Percentiles rank a stretch among this genome's conserved stretches.
Conservation (phyloP, 2,329 filamentous ascomycete species). For the Knufia fluminis region DNA sequence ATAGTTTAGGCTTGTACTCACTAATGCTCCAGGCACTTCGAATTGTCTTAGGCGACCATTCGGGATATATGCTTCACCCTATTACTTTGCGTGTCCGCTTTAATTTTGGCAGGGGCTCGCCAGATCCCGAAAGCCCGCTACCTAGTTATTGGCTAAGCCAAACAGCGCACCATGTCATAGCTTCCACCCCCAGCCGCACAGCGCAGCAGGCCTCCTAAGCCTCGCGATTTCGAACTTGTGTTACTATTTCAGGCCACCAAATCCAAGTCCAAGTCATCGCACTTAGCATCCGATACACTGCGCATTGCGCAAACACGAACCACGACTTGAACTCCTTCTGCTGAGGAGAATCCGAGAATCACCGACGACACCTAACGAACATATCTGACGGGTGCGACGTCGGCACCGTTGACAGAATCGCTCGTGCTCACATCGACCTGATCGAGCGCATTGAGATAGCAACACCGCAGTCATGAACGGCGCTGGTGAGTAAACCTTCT, state of each 20-base stretch:
- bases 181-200: too few relatives aligned
- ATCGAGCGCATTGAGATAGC: background rate
- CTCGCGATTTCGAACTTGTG: background rate
- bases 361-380: background rate
- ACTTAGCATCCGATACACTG: background rate
- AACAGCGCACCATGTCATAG: too few relatives aligned
- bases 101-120: too few relatives aligned
- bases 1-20: too few relatives aligned
- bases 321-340: too few relatives aligned
- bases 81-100: too few relatives aligned
- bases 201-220: background rate
- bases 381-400: background rate
- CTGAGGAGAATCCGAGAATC: background rate
- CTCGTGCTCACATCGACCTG: background rate
- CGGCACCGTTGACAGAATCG: background rate
- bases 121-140: too few relatives aligned
- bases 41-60: too few relatives aligned
- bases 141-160: too few relatives aligned
- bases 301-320: too few relatives aligned
- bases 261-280: background rate
- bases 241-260: slow-evolving; percentile 1
- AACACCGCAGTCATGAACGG: slow-evolving; percentile 6
- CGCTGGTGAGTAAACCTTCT: slow-evolving; percentile 2
- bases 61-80: too few relatives aligned
- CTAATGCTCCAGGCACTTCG: too few relatives aligned